These are phyloP conservation scores for Acanthamoeba triangularis DNA, from an alignment of 208 protist species.

Conservation along the genomic window DNA sequence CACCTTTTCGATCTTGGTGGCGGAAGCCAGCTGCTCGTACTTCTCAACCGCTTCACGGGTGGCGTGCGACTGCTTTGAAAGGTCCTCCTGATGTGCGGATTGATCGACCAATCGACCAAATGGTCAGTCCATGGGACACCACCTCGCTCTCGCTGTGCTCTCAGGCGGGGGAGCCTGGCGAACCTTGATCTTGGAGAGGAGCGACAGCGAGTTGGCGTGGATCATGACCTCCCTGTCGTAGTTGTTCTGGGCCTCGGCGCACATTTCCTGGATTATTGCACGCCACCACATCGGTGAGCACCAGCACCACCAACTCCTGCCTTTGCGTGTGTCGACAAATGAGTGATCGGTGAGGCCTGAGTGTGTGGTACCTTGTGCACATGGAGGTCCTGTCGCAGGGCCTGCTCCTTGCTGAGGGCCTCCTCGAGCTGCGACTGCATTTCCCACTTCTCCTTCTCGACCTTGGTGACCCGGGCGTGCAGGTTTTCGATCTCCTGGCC, in stretches of 20 bases:
- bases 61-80: neutral
- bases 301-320: no score
- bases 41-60: neutral
- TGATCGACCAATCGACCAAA: neutral
- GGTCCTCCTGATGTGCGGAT: neutral
- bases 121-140: neutral
- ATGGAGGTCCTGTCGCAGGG: neutral
- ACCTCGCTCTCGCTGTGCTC: no score
- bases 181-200: neutral
- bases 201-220: neutral
- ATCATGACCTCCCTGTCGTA: neutral
- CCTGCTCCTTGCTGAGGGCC: neutral
- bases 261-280: neutral
- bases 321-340: no score
- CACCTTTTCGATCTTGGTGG: conserved; percentile 5
- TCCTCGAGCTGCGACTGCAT: neutral
- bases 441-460: neutral
- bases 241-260: conserved; percentile 37
- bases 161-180: neutral
- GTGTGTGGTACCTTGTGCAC: neutral
- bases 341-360: no score
- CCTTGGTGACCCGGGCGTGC: neutral
- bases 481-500: neutral
- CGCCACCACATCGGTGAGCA: neutral
- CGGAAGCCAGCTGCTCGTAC: neutral